Evolutionary conservation across 768 basidiomycete genomes (phyloP), one percentile per base, ranked within the genome.

Genomic region (Mycena belliarum): DNA sequence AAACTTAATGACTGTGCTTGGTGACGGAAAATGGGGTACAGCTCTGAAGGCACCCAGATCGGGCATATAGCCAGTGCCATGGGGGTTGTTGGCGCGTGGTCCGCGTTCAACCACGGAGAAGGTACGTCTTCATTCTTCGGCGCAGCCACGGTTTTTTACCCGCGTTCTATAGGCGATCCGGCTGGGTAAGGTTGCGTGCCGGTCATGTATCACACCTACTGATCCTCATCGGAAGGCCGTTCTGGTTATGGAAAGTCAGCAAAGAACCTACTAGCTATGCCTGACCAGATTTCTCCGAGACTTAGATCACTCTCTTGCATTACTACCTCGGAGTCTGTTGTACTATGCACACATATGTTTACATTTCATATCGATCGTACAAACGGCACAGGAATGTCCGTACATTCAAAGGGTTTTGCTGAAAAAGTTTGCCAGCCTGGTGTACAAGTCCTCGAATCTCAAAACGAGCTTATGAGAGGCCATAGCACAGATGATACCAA

Each of bases 21-120:
- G 43, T 7, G 18, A 37, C 2, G 16, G 21, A 41, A 45, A n/a
- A n/a, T n/a, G n/a, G 23, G 37, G 14, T 35, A 29, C 60, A 90
- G 87, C 60, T 87, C 85, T 16, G 83, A 83, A 68, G 87, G 85
- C 23, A 75, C 86, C 3, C 88, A 90, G 67, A 67, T 91, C 23
- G 88, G 89, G 10, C 79, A 79, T 24, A 74, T 85, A 18, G 83
- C 79, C 26, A 89, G 87, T 67, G 84, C 84, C 12, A 78, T 78
- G 42, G 89, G 89, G 7, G 74, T 90, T 23, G 77, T 85, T 26
- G 88, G 90, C 6, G 75, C 80, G 9, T 92, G 89, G 89, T 83
- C 83, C 6, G 84, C 86, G 1, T 81, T 79, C 6, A 67, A 73
- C 55, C 88, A 89, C 59, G 82, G 82, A 51, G 76, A 75, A 57